These are phyloP conservation scores for Solanum habrochaites DNA, from an alignment of 257 asterid species.

Conservation along the genomic window DNA sequence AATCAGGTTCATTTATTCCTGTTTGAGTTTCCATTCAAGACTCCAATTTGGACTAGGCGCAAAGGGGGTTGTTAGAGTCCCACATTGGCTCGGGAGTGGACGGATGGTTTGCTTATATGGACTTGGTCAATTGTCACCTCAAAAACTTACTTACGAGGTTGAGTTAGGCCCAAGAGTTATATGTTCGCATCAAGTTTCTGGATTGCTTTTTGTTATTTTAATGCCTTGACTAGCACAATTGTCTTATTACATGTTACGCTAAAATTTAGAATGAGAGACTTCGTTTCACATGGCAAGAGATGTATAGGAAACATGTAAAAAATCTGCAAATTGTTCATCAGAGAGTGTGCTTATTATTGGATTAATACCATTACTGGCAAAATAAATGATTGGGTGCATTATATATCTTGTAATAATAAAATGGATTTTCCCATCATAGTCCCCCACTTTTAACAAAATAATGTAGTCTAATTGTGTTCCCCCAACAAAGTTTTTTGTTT, in stretches of 20 bases:
- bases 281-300: background rate
- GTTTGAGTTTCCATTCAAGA: too few relatives aligned
- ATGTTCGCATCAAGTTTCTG: background rate
- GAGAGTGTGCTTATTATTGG: background rate
- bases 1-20: fast-evolving
- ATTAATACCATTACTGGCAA: background rate
- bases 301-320: background rate
- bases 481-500: background rate
- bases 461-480: background rate
- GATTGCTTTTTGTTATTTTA: background rate
- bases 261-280: too few relatives aligned
- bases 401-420: background rate
- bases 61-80: too few relatives aligned
- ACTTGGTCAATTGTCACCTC: too few relatives aligned
- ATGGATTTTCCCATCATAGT: background rate
- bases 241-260: background rate
- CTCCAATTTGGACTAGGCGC: too few relatives aligned
- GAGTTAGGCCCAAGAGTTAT: too few relatives aligned
- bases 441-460: background rate
- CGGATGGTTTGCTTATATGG: too few relatives aligned
- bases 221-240: background rate
- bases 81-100: too few relatives aligned
- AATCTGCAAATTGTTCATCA: background rate
- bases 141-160: too few relatives aligned
- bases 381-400: background rate